A percentile compares a stretch with the other conserved stretches of the same genome.
These are phyloP conservation scores for Penicillium salamii DNA, from an alignment of 495 filamentous ascomycete species.

Conservation along the genomic window DNA sequence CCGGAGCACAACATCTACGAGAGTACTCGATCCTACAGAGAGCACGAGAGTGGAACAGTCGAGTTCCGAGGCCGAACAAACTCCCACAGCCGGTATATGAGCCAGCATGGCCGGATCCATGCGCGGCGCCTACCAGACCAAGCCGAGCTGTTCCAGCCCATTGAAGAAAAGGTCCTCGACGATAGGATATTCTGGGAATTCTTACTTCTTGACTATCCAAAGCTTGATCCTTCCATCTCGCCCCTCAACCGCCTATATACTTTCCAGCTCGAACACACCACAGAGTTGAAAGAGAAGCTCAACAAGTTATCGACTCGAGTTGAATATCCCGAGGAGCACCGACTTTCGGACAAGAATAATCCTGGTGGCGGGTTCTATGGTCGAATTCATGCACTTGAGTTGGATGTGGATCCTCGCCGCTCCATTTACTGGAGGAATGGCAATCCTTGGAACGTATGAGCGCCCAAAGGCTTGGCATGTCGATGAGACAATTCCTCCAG, in stretches of 20 bases:
- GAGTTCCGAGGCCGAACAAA: constrained; percentile 7
- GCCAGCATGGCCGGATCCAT: background rate
- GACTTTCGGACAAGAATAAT: constrained; percentile 5
- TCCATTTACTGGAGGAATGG: constrained; percentile 14
- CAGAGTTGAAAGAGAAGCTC: constrained; percentile 8
- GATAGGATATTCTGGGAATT: constrained; percentile 13
- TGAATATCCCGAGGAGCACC: constrained; percentile 17
- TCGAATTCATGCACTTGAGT: constrained; percentile 15
- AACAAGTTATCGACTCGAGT: constrained; percentile 4
- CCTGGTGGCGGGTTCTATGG: constrained; percentile 19
- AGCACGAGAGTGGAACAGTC: constrained; percentile 3
- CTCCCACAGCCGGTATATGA: constrained; percentile 3
- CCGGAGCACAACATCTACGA: constrained; percentile 25
- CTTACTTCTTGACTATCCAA: constrained; percentile 3
- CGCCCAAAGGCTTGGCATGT: no score
- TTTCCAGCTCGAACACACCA: constrained; percentile 3
- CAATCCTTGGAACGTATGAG: constrained; percentile 15
- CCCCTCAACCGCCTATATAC: constrained; percentile 25
- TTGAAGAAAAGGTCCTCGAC: background rate
- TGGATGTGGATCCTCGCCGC: constrained; percentile 8
- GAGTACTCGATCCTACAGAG: constrained; percentile 1
- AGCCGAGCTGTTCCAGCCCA: constrained; percentile 3
- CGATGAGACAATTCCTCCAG: no score
- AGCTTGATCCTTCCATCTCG: constrained; percentile 13
- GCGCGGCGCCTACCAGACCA: constrained; percentile 8